phyloP scores from a whole-genome alignment of 2,329 filamentous ascomycete species.

The Diaporthe amygdali region DNA sequence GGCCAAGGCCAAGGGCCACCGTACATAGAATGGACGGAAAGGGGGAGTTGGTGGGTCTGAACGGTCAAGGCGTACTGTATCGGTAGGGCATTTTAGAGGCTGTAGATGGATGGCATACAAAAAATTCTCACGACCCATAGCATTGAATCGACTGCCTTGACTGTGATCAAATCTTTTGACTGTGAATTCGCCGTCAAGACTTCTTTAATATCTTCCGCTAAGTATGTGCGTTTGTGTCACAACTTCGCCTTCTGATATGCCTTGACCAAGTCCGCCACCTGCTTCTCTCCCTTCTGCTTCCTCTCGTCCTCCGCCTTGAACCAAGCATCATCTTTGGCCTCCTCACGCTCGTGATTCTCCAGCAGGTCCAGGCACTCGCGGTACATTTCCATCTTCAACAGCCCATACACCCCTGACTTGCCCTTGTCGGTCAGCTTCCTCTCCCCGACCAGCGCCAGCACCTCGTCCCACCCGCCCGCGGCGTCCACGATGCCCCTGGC shows the following conservation, averaged over 20 bases:
- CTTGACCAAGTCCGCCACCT: conserved; percentile 55
- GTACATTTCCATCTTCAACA: conserved; percentile 79
- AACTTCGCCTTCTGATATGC: conserved; percentile 47
- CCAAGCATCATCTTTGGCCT: conserved; percentile 51
- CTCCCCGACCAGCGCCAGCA: conserved; percentile 63
- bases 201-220: not conserved
- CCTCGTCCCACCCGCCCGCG: conserved; percentile 68
- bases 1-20: not conserved
- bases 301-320: conserved; percentile 46
- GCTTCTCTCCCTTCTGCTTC: conserved; percentile 47
- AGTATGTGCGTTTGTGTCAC: conserved; percentile 31
- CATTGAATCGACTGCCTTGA: not conserved
- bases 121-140: not conserved
- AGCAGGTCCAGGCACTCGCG: conserved; percentile 66
- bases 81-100: not conserved
- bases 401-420: conserved; percentile 70
- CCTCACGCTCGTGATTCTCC: conserved; percentile 53
- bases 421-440: conserved; percentile 66
- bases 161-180: not conserved
- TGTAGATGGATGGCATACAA: not conserved
- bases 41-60: not conserved
- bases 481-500: conserved; percentile 72
- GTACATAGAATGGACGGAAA: conserved; percentile 5
- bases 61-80: not conserved
- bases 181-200: no score